Conservation (phyloP, 169 alveolate species). For the Plasmodium blacklocki region DNA sequence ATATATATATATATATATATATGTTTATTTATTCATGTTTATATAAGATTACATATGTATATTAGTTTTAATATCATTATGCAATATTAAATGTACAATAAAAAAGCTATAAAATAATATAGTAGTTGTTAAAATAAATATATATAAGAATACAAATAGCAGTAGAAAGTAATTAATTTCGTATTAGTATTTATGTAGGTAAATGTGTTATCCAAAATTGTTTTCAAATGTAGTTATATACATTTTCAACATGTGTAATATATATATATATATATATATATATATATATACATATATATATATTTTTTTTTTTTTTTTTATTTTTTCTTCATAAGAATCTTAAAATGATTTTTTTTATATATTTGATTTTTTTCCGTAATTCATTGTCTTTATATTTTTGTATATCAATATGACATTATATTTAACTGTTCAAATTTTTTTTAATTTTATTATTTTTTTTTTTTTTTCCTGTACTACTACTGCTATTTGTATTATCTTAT, state of each 20-base stretch:
- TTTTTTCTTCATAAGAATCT: conserved; percentile 10
- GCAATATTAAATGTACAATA: conserved; percentile 2
- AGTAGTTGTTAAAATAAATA: neutral
- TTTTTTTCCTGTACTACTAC: conserved; percentile 6
- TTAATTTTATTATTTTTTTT: conserved; percentile 9
- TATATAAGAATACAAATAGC: neutral
- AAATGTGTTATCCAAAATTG: neutral
- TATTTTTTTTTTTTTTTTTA: conserved; percentile 30
- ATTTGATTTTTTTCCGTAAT: neutral
- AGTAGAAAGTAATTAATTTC: neutral
- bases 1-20: conserved; percentile 5
- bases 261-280: conserved; percentile 17
- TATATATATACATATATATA: conserved; percentile 7
- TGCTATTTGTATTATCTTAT: conserved; percentile 8
- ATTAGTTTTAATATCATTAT: neutral
- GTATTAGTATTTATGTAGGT: neutral
- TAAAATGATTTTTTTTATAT: conserved; percentile 8
- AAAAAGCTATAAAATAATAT: conserved; percentile 6
- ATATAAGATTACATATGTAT: conserved; percentile 1
- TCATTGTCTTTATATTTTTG: neutral
- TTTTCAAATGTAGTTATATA: conserved; percentile 9
- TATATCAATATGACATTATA: neutral
- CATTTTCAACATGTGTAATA: neutral
- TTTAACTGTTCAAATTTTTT: neutral
- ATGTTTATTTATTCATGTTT: neutral